Conservation (phyloP, 2,329 filamentous ascomycete genomes). For the Gnomoniopsis sp. region DNA sequence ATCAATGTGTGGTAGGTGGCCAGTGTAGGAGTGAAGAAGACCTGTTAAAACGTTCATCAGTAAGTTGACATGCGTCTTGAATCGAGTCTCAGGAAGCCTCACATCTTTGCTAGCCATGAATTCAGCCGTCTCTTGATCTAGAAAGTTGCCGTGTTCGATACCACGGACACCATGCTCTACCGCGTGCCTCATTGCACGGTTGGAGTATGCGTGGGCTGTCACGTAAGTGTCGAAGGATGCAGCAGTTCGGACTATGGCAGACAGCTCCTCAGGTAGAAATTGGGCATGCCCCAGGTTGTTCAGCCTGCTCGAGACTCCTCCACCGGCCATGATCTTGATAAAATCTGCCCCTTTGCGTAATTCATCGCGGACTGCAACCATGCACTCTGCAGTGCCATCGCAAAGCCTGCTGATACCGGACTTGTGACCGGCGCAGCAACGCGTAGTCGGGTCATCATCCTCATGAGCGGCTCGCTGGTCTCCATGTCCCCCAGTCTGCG, state of each 20-base stretch:
- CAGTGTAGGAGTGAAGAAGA: conserved; percentile 46
- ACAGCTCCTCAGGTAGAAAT: conserved; percentile 46
- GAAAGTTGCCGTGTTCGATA: conserved; percentile 37
- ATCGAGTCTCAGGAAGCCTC: neutral
- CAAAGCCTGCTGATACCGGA: conserved; percentile 37
- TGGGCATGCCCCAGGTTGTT: conserved; percentile 44
- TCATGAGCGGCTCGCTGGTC: conserved; percentile 38
- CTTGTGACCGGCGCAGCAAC: conserved; percentile 40
- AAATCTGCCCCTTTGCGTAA: conserved; percentile 46
- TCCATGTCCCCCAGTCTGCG: conserved; percentile 47
- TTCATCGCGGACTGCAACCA: conserved; percentile 43
- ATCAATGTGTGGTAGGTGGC: conserved; percentile 43
- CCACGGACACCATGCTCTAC: conserved; percentile 45
- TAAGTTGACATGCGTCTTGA: neutral
- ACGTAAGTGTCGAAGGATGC: conserved; percentile 42
- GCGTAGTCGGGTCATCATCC: conserved; percentile 22
- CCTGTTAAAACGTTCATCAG: neutral
- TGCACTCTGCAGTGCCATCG: conserved; percentile 44
- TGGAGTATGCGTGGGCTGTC: conserved; percentile 48
- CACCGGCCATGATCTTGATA: conserved; percentile 50
- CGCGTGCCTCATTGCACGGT: conserved; percentile 43
- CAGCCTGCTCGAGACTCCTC: conserved; percentile 45
- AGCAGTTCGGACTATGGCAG: conserved; percentile 43
- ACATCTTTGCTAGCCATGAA: conserved; percentile 40
- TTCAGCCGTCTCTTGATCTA: conserved; percentile 32